Base-by-base conservation (phyloP, 345 rosid genomes). In the Gossypium thurberi region DNA sequence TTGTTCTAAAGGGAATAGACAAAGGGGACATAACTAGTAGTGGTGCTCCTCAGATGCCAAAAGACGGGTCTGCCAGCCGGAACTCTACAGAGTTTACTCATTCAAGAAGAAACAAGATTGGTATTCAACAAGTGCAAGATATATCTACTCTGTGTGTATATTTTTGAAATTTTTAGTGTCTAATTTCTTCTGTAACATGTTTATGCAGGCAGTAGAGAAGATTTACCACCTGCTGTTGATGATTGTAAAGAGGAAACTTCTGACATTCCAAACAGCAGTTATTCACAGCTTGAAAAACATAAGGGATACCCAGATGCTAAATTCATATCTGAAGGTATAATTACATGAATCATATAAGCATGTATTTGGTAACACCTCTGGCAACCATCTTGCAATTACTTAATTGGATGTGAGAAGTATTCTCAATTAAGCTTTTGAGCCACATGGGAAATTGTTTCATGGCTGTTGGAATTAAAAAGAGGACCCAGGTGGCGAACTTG, bases 181-280 rank as follows among this genome's bases (percentile, higher is more conserved):
- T 75, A 42, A 73, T 37, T 9, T 64, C 3, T 67, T 40, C 21
- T 80, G 67, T 70, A 25, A 73, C 74, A 74, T 78, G 76, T 80
- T 79, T 81, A 66, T 74, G 81, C 89, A 87, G 99, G 87, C 60
- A 82, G 87, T 79, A 89, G 83, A 72, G 97, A 91, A 75, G 96
- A 91, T 81, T 62, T 81, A 42, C 65, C 79, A n/a, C 74, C 26
- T 56, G 64, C 85, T 73, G 59, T 72, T 77, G 89, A 88, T 73
- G 86, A 82, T 75, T 65, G 28, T 55, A 90, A 83, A 79, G 89
- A 83, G 55, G 89, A 82, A 71, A 78, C 64, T 67, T 60, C 21
- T 60, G 88, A 83, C 57, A 77, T 60, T 69, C 56, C 81, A 58
- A 90, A 83, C 74, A 14, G 55, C 2, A 14, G 55, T 50, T 50